Evolutionary conservation across 2,329 filamentous ascomycete species (phyloP).

Genomic region (Trichophyton schoenleinii): DNA sequence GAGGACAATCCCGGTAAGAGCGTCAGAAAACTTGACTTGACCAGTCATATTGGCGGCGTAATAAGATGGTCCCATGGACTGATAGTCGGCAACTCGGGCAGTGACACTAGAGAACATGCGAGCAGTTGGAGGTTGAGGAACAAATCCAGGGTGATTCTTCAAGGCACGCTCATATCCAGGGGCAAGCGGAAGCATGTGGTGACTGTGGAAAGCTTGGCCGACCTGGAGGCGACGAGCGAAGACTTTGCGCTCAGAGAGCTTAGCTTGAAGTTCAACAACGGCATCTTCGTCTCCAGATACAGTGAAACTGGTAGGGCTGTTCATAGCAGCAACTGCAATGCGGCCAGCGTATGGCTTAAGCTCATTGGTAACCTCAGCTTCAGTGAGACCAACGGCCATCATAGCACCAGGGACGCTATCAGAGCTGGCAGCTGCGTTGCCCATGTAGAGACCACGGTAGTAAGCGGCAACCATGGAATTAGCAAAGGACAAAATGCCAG

Average conservation of each 20-base stretch:
- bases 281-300: constrained; percentile 13
- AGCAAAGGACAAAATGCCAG: constrained; percentile 24
- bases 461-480: constrained; percentile 22
- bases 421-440: constrained; percentile 3
- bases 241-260: constrained; percentile 3
- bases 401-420: constrained; percentile 7
- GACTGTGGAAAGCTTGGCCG: constrained; percentile 14
- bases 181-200: constrained; percentile 13
- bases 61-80: constrained; percentile 12
- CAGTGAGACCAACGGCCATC: constrained; percentile 8
- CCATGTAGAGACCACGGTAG: constrained; percentile 8
- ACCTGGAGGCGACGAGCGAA: constrained; percentile 12
- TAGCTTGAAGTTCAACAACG: constrained; percentile 8
- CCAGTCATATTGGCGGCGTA: constrained; percentile 17
- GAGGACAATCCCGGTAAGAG: constrained; percentile 12
- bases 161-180: constrained; percentile 7
- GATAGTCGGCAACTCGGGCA: constrained; percentile 5
- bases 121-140: constrained; percentile 3
- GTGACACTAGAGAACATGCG: constrained; percentile 10
- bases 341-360: constrained; percentile 5
- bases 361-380: background rate
- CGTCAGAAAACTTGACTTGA: constrained; percentile 17
- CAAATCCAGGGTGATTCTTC: constrained; percentile 6
- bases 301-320: constrained; percentile 13
- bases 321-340: constrained; percentile 11